These are phyloP conservation scores for Chlorella sorokiniana DNA, from an alignment of 139 green algal genomes.

Conservation along the genomic window DNA sequence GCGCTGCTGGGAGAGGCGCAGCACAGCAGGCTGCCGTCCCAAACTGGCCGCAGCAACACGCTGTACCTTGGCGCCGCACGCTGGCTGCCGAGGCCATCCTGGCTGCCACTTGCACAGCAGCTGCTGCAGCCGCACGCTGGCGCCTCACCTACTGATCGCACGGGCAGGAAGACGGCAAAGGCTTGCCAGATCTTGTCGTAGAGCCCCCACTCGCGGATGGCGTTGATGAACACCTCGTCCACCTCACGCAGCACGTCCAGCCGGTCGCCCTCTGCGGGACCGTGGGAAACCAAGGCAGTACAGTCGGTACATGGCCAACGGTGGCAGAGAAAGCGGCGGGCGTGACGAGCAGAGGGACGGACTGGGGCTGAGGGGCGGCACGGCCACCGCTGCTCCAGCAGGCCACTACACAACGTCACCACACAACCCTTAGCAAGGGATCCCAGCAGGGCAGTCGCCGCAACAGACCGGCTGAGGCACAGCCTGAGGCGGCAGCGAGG, in stretches of 20 bases:
- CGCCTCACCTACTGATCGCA: slow-evolving; percentile 75
- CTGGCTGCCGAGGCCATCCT: background rate
- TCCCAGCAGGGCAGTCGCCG: background rate
- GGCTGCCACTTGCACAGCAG: background rate
- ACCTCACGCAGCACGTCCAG: slow-evolving; percentile 66
- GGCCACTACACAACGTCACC: too few relatives aligned
- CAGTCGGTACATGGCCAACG: background rate
- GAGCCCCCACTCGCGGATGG: slow-evolving; percentile 90
- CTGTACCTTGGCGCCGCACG: too few relatives aligned
- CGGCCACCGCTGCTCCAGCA: too few relatives aligned
- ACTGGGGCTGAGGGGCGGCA: too few relatives aligned
- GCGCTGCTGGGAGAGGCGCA: background rate
- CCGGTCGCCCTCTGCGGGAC: slow-evolving; percentile 12
- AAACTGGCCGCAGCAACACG: background rate
- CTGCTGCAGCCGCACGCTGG: too few relatives aligned
- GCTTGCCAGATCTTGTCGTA: slow-evolving; percentile 99
- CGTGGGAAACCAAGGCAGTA: background rate
- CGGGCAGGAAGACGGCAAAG: slow-evolving; percentile 97
- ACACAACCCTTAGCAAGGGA: too few relatives aligned
- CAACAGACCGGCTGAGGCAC: slow-evolving; percentile 51
- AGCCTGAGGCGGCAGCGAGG: too few relatives aligned
- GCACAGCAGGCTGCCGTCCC: background rate
- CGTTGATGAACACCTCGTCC: slow-evolving; percentile 97
- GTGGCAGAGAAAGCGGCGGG: too few relatives aligned
- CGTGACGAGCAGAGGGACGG: too few relatives aligned